Percentiles rank a stretch among this genome's conserved stretches.
These are phyloP conservation scores for Lathyrus aphaca DNA, from an alignment of 306 rosid genomes.

Conservation along the genomic window DNA sequence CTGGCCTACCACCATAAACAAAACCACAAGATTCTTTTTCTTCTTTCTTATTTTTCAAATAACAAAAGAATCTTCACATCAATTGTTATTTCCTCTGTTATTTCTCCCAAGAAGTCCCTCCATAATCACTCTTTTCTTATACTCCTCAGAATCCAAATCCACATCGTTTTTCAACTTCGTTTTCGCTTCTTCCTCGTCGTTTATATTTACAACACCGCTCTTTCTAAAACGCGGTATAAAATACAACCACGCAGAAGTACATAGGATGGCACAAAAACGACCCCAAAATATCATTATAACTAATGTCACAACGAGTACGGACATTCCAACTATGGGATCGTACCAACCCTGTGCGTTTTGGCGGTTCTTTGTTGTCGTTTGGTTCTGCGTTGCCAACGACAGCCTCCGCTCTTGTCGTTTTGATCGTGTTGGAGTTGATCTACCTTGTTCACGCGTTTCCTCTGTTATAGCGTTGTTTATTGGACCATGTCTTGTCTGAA, in stretches of 20 bases:
- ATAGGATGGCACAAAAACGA: constrained; percentile 66
- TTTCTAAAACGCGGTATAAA: constrained; percentile 49
- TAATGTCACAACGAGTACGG: constrained; percentile 55
- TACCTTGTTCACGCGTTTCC: constrained; percentile 46
- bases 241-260: constrained; percentile 71
- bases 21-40: constrained; percentile 10
- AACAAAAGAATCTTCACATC: not conserved
- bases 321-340: constrained; percentile 56
- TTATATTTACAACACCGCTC: not conserved
- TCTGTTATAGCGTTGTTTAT: constrained; percentile 12
- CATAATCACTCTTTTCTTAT: constrained; percentile 52
- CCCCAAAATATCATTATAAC: constrained; percentile 64
- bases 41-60: not conserved
- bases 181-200: not conserved
- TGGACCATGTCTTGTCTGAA: constrained; percentile 44
- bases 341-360: constrained; percentile 6
- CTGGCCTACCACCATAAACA: not conserved
- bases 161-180: not conserved
- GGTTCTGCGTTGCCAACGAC: constrained; percentile 20
- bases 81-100: not conserved
- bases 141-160: constrained; percentile 46
- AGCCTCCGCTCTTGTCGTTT: constrained; percentile 26
- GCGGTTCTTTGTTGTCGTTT: constrained; percentile 21
- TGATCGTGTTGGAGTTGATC: constrained; percentile 6
- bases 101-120: constrained; percentile 55